Conservation (phyloP, 805 yeast species). For the Starmerella scarabaei region DNA sequence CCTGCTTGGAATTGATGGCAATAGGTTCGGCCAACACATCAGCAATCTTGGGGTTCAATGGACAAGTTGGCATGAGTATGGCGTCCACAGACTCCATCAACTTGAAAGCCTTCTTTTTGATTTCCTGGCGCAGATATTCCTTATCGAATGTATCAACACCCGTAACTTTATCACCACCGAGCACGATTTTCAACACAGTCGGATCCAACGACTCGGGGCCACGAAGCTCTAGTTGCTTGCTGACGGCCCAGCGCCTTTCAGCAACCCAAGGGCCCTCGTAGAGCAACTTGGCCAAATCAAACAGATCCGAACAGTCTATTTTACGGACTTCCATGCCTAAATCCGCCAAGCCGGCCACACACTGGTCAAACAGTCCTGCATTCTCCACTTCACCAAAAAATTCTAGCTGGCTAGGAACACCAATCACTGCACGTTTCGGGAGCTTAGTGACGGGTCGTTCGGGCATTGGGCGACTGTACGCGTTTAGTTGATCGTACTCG, state of each 20-base stretch:
- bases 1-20: constrained; percentile 74
- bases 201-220: constrained; percentile 65
- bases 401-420: constrained; percentile 47
- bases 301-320: constrained; percentile 60
- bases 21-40: constrained; percentile 69
- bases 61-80: constrained; percentile 84
- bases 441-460: constrained; percentile 48
- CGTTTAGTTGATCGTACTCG: constrained; percentile 58
- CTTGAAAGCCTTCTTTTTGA: constrained; percentile 49
- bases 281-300: constrained; percentile 71
- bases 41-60: constrained; percentile 72
- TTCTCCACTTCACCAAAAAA: constrained; percentile 80
- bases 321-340: constrained; percentile 50
- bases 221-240: constrained; percentile 56
- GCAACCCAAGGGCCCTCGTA: constrained; percentile 99
- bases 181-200: constrained; percentile 62
- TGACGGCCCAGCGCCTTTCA: constrained; percentile 77
- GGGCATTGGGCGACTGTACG: constrained; percentile 70
- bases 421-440: constrained; percentile 49
- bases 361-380: constrained; percentile 49
- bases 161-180: constrained; percentile 59
- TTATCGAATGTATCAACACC: constrained; percentile 76
- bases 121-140: constrained; percentile 77
- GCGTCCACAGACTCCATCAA: constrained; percentile 52
- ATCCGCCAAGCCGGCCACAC: constrained; percentile 40